These are phyloP conservation scores for Globisporangium rhizosaccharum DNA, from an alignment of 352 stramenopile species.

Conservation along the genomic window DNA sequence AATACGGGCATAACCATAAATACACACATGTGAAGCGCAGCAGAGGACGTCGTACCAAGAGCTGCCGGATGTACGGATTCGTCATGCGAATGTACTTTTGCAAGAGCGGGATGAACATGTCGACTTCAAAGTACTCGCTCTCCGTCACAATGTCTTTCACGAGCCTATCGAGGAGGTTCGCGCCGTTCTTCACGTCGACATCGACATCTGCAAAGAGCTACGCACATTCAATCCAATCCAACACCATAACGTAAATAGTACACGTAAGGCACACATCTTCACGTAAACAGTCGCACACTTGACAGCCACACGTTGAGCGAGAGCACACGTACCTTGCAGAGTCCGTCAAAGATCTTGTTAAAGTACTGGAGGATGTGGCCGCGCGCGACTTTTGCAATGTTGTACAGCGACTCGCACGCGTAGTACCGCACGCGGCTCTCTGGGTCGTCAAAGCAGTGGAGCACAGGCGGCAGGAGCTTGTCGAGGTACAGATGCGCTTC, in stretches of 20 bases:
- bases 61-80: conserved; percentile 99
- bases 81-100: conserved; percentile 99
- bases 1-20: neutral
- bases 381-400: conserved; percentile 98
- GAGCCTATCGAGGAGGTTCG: conserved; percentile 86
- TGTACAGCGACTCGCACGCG: conserved; percentile 99
- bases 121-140: conserved; percentile 97
- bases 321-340: conserved; percentile 48
- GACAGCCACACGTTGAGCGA: neutral
- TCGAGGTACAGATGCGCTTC: conserved; percentile 90
- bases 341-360: conserved; percentile 99
- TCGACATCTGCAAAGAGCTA: conserved; percentile 99
- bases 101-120: conserved; percentile 98
- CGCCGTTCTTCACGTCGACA: conserved; percentile 98
- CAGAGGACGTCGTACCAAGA: conserved; percentile 56
- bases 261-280: neutral
- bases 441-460: conserved; percentile 99
- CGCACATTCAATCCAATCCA: conserved; percentile 15
- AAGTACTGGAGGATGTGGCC: conserved; percentile 96
- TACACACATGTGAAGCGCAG: neutral
- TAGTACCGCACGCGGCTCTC: conserved; percentile 98
- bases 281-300: neutral
- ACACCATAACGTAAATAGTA: neutral
- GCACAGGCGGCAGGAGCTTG: conserved; percentile 94
- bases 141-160: conserved; percentile 99